phyloP scores from a whole-genome alignment of 768 basidiomycete genomes.

The Mycena filopes region DNA sequence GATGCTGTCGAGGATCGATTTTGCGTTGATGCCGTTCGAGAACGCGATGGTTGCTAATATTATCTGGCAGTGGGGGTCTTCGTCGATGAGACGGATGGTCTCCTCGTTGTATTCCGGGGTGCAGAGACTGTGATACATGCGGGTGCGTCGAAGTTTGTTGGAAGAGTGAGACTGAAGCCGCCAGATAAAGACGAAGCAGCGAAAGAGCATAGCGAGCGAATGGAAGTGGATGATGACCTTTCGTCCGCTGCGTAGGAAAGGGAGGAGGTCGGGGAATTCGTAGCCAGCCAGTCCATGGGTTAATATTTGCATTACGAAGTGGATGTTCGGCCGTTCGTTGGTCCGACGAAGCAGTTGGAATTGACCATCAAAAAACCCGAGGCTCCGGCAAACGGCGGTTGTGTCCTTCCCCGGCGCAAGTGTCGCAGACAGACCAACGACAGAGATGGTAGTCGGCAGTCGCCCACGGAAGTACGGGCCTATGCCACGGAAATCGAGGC shows the following conservation, averaged over 20 bases:
- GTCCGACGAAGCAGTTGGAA: neutral
- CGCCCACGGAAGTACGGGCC: neutral
- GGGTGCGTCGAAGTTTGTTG: neutral
- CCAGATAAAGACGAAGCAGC: constrained; percentile 7
- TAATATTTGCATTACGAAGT: too few species aligned
- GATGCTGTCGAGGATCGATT: neutral
- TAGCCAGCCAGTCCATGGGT: too few species aligned
- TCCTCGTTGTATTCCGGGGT: neutral
- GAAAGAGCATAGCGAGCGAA: neutral
- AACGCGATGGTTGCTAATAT: constrained; percentile 16
- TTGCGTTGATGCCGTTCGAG: constrained; percentile 10
- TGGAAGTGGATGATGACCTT: constrained; percentile 1
- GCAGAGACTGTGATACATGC: neutral
- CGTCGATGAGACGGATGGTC: constrained; percentile 1
- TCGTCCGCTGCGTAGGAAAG: too few species aligned
- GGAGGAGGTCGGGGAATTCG: too few species aligned
- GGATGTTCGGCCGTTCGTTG: neutral
- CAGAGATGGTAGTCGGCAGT: neutral
- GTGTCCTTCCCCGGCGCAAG: neutral
- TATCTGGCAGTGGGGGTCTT: constrained; percentile 4
- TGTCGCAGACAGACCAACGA: neutral
- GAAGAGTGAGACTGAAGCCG: neutral
- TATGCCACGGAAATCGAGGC: neutral
- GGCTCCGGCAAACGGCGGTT: neutral
- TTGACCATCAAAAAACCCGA: neutral